Evolutionary conservation across 2,329 filamentous ascomycete genomes (phyloP), one percentile per base, ranked within the genome.

Genomic region (Aspergillus niger): DNA sequence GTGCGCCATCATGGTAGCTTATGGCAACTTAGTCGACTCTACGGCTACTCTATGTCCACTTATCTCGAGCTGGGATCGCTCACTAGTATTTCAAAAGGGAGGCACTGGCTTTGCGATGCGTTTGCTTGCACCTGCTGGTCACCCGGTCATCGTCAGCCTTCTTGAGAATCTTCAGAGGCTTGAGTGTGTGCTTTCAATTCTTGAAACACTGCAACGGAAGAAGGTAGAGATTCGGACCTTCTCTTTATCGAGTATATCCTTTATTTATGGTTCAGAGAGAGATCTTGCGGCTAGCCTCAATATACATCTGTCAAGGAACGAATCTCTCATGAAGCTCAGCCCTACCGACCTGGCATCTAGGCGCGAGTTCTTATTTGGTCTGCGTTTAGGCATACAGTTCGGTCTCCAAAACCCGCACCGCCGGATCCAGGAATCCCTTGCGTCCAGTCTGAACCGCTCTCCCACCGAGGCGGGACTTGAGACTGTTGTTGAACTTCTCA

Each of bases 341-440:
- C 60, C 70, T 24, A 38, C 61, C 8, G 63, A 65, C 43, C 55
- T 70, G 30, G 47, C 66, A 7, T 69, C 67, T 30, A 68, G 66
- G 48, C 53, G 63, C 10, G 65, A 69, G 49, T 64, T 67, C 3
- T 59, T 75, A 32, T 75, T 72, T 61, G 62, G 59, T 8, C 55
- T 73, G 36, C 68, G 61, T 10, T 61, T 78, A 44, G 68, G 68
- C 22, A 72, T 79, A 43, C 67, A 63, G 15, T 77, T 79, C 58
- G 68, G 74, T 60, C 61, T 60, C 32, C 64, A 68, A 24, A 79
- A 74, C 53, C 76, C 76, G 47, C 77, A 79, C 65, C 74, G 76
- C 47, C 75, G 77, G 28, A 76, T 79, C 51, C 74, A 73, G 62
- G 73, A 75, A 52, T 65, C 76, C n/a, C 67, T 79, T 11, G 71